Evolutionary conservation across 1,284 basidiomycete genomes (phyloP), one percentile per base, ranked within the genome.

Genomic region (Phellopilus nigrolimitatus): DNA sequence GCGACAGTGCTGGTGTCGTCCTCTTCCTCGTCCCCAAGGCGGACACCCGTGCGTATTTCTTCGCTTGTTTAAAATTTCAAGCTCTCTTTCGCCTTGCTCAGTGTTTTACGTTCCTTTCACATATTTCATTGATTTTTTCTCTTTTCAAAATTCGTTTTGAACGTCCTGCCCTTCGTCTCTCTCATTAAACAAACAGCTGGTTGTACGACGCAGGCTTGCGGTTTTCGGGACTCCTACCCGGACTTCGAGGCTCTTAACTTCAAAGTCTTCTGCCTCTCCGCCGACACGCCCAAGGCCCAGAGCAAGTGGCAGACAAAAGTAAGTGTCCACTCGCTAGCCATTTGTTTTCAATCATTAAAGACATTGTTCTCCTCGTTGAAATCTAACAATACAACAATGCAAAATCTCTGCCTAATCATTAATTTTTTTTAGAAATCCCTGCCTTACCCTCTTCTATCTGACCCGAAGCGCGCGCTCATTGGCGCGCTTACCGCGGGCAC

Each of bases 141-240:
- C 13, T n/a, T 43, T 43, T 15, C 41, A 27, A 43, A 21, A 40
- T 9, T 9, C 38, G 8, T 9, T 8, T 10, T 40, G 9, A 40
- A 8, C 25, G 40, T 42, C 8, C n/a, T 24, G 15, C 25, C 24
- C 13, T 42, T 8, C 19, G 24, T 42, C 7, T 40, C 8, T 17
- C 22, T 24, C 21, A 21, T 27, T 53, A 22, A 33, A 15, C 19
- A 33, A 46, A 34, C 61, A 91, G 90, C 87, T 43, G 89, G 91
- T 31, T 94, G 91, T 70, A 94, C 91, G 2, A 85, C 71, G 31
- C 92, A 95, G 66, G 92, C 92, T 0, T 95, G 92, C 64, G 88
- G 84, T 3, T 95, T 87, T 74, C 79, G 93, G 30, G 93, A 97
- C 66, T 72, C 72, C 40, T 88, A 88, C 66, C 74, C 80, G 6